Percentiles rank a stretch among this genome's conserved stretches.
phyloP scores from a whole-genome alignment of 257 asterid genomes.

The Nicotiana noctiflora region DNA sequence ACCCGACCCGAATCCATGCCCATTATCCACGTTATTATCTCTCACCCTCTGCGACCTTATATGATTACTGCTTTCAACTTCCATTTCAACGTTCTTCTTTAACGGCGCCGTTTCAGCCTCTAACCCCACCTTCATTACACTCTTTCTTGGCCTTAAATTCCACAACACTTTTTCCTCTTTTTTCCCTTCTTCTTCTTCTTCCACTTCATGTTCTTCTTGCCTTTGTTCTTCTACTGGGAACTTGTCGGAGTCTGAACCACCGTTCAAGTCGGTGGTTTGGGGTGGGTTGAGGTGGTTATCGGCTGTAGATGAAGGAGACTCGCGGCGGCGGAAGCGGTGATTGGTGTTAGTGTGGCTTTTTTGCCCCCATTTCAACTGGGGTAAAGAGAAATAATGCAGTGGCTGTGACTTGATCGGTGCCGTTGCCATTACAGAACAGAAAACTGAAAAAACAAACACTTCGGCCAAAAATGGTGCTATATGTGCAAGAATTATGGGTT shows the following conservation, averaged over 20 bases:
- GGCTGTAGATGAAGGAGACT: slow-evolving; percentile 36
- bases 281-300: slow-evolving; percentile 7
- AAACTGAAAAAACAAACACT: not conserved
- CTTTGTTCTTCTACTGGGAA: not conserved
- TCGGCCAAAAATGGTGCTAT: not conserved
- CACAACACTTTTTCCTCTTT: slow-evolving; percentile 31
- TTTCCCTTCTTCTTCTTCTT: not conserved
- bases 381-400: slow-evolving; percentile 67
- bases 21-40: slow-evolving; percentile 16
- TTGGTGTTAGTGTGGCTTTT: slow-evolving; percentile 37
- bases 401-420: slow-evolving; percentile 72
- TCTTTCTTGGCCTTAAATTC: slow-evolving; percentile 62
- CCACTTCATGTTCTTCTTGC: not conserved
- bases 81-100: slow-evolving; percentile 12
- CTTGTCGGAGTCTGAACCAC: not conserved
- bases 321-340: slow-evolving; percentile 56
- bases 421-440: slow-evolving; percentile 47
- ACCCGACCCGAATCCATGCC: slow-evolving; percentile 27
- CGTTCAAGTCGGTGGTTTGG: not conserved
- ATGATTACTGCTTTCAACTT: slow-evolving; percentile 13
- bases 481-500: not conserved
- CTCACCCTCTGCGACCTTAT: slow-evolving; percentile 24
- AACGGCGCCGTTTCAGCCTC: slow-evolving; percentile 18
- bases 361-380: slow-evolving; percentile 73
- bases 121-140: slow-evolving; percentile 23